Evolutionary conservation across 1,139 yeast genomes (phyloP).

Genomic region (Magnusiomyces ingens): DNA sequence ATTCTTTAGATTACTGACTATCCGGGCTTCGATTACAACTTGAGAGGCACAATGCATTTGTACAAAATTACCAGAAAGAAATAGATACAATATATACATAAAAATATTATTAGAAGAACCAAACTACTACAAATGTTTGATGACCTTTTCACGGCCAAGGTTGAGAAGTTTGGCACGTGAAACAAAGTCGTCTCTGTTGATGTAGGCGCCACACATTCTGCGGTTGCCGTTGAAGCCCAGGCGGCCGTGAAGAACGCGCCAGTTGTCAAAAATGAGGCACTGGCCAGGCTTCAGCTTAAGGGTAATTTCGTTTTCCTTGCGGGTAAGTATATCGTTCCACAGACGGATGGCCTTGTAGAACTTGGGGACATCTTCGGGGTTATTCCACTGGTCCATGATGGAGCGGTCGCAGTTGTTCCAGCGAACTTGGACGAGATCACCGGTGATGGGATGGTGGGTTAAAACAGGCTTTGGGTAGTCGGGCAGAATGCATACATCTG

Average conservation of each 20-base stretch:
- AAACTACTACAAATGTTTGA: conserved; percentile 9
- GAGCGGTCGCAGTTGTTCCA: conserved; percentile 76
- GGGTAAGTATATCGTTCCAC: conserved; percentile 52
- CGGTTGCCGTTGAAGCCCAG: conserved; percentile 64
- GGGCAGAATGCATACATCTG: conserved; percentile 58
- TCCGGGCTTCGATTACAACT: conserved; percentile 34
- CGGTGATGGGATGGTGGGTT: conserved; percentile 45
- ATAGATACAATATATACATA: neutral
- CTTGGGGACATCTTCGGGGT: conserved; percentile 48
- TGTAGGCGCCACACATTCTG: conserved; percentile 72
- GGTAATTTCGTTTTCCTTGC: conserved; percentile 47
- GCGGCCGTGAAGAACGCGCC: conserved; percentile 72
- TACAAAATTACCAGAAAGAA: conserved; percentile 34
- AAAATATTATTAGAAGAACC: neutral
- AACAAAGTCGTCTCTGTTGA: conserved; percentile 62
- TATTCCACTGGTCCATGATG: conserved; percentile 51
- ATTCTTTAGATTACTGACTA: conserved; percentile 32
- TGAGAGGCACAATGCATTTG: conserved; percentile 38
- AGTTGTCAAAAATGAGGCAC: conserved; percentile 62
- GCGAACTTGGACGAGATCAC: conserved; percentile 56
- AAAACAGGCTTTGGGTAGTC: conserved; percentile 52
- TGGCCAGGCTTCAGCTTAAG: conserved; percentile 62
- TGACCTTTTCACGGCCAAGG: conserved; percentile 45
- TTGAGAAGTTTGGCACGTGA: conserved; percentile 49
- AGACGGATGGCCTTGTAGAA: conserved; percentile 55